Evolutionary conservation across 352 stramenopile genomes (phyloP).

Genomic region (Blastocystis sp.): DNA sequence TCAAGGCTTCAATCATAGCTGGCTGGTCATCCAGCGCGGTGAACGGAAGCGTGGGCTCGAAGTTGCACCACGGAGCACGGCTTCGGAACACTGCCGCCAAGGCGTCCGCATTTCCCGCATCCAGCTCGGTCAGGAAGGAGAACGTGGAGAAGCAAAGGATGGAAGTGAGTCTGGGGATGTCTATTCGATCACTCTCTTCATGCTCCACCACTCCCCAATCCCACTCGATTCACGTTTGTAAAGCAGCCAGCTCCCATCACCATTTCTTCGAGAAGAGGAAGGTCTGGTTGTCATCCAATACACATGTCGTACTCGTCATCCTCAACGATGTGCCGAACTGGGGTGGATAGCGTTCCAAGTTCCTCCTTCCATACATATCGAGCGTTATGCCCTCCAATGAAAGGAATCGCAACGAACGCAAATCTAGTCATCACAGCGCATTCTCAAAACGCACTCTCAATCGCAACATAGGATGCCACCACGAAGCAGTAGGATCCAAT

Average conservation of each 20-base stretch:
- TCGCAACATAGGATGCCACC: too few species aligned
- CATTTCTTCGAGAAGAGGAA: not conserved
- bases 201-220: not conserved
- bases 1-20: not conserved
- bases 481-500: not conserved
- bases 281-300: not conserved
- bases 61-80: not conserved
- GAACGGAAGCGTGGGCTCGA: not conserved
- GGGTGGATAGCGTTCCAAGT: too few species aligned
- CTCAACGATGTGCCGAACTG: too few species aligned
- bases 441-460: too few species aligned
- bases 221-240: not conserved
- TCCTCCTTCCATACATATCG: too few species aligned
- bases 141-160: not conserved
- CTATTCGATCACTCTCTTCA: not conserved
- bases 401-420: not conserved
- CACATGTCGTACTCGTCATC: not conserved
- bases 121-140: not conserved
- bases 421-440: not conserved
- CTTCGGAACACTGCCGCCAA: not conserved
- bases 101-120: not conserved
- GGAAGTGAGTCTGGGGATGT: not conserved
- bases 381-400: too few species aligned
- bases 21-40: too few species aligned
- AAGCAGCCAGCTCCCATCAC: not conserved